Percentiles rank a stretch among this genome's conserved stretches.
These are phyloP conservation scores for Calocera cornea DNA, from an alignment of 768 basidiomycete genomes.

Conservation along the genomic window DNA sequence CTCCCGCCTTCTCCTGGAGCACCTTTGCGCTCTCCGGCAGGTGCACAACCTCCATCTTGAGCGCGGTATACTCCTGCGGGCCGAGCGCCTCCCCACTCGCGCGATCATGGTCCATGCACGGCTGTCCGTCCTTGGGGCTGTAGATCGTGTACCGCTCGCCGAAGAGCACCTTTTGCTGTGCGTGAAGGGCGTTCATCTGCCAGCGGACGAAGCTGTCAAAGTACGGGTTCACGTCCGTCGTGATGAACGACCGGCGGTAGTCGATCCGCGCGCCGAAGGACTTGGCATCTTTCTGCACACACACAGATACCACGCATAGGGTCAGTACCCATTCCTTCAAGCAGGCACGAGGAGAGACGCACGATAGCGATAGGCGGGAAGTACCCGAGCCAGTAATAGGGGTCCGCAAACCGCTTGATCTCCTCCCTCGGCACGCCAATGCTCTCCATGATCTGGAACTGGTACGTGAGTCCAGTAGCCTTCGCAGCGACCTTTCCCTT, in stretches of 20 bases:
- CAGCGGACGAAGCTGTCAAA: conserved; percentile 95
- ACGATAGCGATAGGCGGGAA: conserved; percentile 93
- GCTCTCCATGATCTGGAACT: conserved; percentile 98
- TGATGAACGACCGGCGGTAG: conserved; percentile 90
- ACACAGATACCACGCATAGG: not conserved
- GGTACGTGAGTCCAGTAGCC: conserved; percentile 84
- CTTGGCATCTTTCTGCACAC: conserved; percentile 52
- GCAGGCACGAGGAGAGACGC: conserved; percentile 19
- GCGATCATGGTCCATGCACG: conserved; percentile 99
- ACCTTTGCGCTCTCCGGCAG: conserved; percentile 63
- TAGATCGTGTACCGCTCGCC: conserved; percentile 98
- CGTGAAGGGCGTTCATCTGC: conserved; percentile 89
- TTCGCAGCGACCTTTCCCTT: conserved; percentile 93
- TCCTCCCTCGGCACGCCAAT: conserved; percentile 77
- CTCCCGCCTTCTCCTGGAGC: conserved; percentile 56
- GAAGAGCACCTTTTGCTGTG: conserved; percentile 87
- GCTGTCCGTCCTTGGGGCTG: conserved; percentile 96
- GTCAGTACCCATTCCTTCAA: not conserved
- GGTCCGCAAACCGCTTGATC: conserved; percentile 93
- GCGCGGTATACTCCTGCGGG: conserved; percentile 86
- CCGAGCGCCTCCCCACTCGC: conserved; percentile 86
- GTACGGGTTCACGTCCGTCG: conserved; percentile 91
- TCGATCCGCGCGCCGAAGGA: conserved; percentile 90
- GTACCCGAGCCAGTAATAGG: conserved; percentile 81
- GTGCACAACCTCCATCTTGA: conserved; percentile 86